Evolutionary conservation across 2,329 filamentous ascomycete genomes (phyloP), one percentile per base, ranked within the genome.

Genomic region (Hypoxylon sp.): DNA sequence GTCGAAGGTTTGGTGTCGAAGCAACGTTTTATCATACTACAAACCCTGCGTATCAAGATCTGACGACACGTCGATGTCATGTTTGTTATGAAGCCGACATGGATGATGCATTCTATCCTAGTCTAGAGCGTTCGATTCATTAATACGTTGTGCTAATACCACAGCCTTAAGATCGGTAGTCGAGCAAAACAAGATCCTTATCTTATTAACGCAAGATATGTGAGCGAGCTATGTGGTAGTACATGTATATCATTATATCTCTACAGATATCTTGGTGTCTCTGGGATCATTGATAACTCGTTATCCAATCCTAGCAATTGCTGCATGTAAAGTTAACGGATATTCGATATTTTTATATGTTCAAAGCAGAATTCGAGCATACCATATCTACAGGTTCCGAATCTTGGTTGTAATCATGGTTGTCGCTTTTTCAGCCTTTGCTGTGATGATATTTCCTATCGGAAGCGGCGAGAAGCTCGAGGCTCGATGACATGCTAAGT

Each of bases 11-110:
- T 47, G 14, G 44, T 29, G 22, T 42, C 4, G n/a, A 52, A 22
- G 55, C 19, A 64, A 47, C 42, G 44, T 42, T 48, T 31, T 31
- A 59, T 54, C 37, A 47, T 42, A 48, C 54, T 14, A 3, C 37
- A 22, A 10, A 56, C 17, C 13, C 5, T 19, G 6, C 9, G 14
- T 42, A 17, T 54, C 35, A 5, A 13, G 51, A 42, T 24, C 6
- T 54, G 8, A 8, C 9, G 39, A 56, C 14, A 46, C 6, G 24
- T 53, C 29, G 24, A 26, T 33, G 26, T 33, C 10, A 10, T 17
- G 24, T n/a, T 19, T 19, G 13, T 5, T 22, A 46, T 22, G 5
- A 19, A 22, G 39, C 17, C 13, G 11, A 44, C 22, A 44, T 24
- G 13, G 14, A 22, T 11, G 26, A 19, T 29, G 26, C 22, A 8